Percentiles rank a stretch among this genome's conserved stretches.
These are phyloP conservation scores for Apiospora kogelbergensis DNA, from an alignment of 2,329 filamentous ascomycete genomes.

Conservation along the genomic window DNA sequence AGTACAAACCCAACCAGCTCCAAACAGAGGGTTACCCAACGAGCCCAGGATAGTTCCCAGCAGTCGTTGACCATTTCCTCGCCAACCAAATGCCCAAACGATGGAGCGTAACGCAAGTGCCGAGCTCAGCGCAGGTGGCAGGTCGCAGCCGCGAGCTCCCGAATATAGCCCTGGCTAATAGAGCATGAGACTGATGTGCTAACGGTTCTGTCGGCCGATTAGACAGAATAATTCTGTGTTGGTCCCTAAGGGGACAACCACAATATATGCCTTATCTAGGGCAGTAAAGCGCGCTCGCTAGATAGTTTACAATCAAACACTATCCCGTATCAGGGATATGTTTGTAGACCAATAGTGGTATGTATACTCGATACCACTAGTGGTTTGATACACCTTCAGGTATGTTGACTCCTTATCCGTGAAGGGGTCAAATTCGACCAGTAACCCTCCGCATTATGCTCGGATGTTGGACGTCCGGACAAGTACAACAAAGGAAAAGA, in stretches of 20 bases:
- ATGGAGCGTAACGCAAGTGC: not conserved
- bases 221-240: not conserved
- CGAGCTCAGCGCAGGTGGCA: not conserved
- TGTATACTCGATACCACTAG: not conserved
- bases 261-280: not conserved
- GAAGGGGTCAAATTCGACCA: not conserved
- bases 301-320: slow-evolving; percentile 2
- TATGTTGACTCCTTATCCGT: not conserved
- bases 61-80: not conserved
- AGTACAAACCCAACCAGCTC: slow-evolving; percentile 2
- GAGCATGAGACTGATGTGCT: not conserved
- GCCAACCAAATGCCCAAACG: not conserved
- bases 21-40: not conserved
- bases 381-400: not conserved
- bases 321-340: not conserved
- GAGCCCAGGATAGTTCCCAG: not conserved
- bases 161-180: not conserved
- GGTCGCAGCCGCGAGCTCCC: not conserved
- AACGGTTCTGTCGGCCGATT: not conserved
- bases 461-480: not conserved
- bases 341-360: not conserved
- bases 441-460: not conserved
- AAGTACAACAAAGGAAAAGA: slow-evolving; percentile 1
- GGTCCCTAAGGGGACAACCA: not conserved
- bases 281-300: not conserved